Base-by-base conservation (phyloP, 108 stramenopile genomes). In the Schizochytrium sp. region DNA sequence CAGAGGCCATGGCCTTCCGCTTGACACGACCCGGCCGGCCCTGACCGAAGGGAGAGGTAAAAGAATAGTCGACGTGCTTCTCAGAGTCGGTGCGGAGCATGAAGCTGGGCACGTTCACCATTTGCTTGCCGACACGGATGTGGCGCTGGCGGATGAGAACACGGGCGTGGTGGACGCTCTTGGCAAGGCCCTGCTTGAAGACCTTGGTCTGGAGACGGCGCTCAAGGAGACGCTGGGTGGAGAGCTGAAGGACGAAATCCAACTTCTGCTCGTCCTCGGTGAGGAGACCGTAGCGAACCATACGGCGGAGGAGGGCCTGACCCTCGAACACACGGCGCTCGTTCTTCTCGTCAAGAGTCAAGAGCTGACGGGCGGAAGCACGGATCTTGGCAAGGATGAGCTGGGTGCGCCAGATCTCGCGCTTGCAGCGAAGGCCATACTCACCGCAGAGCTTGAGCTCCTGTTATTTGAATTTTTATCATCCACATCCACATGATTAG, bases 361-460 rank as follows among this genome's bases (percentile, higher is more conserved):
- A 90, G 73, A 99, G 91, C 61, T 96, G 95, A 91, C 99, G 97
- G 61, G 99, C 99, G 57, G 97, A 97, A 96, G 98, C 98, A 89
- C 99, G 97, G 91, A 99, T 96, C 95, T 99, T 99, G 92, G 99
- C 98, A 87, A 99, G 94, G 57, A 97, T 97, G 87, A 96, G 98
- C 94, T 99, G 99, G 61, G 97, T 96, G 87, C 99, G 98, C 99
- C 99, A 99, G 95, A 99, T 98, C 93, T 99, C 99, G 91, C 98
- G 97, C 97, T 99, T 99, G 97, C 98, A 99, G 88, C 99, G 95
- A 72, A 99, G 97, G 60, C 99, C 99, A 94, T 99, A 99, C 94
- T 99, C 98, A 92, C 99, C 99, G 59, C 98, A 97, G 59, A 99
- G 97, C 93, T 94, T 93, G 57, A 88, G 83, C 72, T 88, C 90